These are phyloP conservation scores for Chalaropsis ovoidea DNA, from an alignment of 2,329 filamentous ascomycete genomes.

Conservation along the genomic window DNA sequence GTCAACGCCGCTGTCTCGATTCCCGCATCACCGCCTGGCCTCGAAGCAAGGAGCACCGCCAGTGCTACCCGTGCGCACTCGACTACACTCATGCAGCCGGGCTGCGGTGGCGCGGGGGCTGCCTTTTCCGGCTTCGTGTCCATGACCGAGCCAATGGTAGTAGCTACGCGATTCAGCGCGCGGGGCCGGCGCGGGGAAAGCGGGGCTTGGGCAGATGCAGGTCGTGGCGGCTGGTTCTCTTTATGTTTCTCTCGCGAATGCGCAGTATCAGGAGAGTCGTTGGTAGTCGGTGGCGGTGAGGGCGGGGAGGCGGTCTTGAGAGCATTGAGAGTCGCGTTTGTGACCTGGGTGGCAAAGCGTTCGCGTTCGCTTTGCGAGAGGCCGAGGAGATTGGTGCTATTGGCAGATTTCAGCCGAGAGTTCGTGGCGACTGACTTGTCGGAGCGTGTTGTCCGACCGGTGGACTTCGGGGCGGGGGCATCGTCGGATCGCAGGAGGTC, in stretches of 20 bases:
- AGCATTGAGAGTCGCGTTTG: constrained; percentile 59
- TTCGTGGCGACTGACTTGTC: constrained; percentile 28
- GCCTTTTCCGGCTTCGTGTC: constrained; percentile 33
- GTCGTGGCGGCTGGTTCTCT: constrained; percentile 16
- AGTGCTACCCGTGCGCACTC: constrained; percentile 64
- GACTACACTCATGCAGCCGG: constrained; percentile 46
- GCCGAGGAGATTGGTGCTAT: constrained; percentile 27
- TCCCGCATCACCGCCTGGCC: constrained; percentile 42
- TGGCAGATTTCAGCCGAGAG: constrained; percentile 32
- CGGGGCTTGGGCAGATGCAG: constrained; percentile 31
- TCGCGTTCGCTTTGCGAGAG: constrained; percentile 52
- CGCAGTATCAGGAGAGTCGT: background rate
- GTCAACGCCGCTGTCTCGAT: constrained; percentile 64
- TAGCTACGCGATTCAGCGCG: constrained; percentile 50
- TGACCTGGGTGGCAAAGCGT: constrained; percentile 59
- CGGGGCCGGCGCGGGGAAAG: constrained; percentile 52
- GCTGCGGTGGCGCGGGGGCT: constrained; percentile 31
- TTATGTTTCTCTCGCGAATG: constrained; percentile 4
- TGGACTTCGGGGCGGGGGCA: constrained; percentile 17
- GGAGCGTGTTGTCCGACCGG: constrained; percentile 25
- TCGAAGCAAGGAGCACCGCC: constrained; percentile 40
- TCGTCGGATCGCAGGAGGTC: constrained; percentile 22
- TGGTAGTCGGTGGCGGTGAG: background rate
- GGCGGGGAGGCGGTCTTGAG: constrained; percentile 47
- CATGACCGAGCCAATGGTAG: constrained; percentile 35